Conservation (phyloP, 1,284 basidiomycete genomes). For the Leccinum pallidistipes region DNA sequence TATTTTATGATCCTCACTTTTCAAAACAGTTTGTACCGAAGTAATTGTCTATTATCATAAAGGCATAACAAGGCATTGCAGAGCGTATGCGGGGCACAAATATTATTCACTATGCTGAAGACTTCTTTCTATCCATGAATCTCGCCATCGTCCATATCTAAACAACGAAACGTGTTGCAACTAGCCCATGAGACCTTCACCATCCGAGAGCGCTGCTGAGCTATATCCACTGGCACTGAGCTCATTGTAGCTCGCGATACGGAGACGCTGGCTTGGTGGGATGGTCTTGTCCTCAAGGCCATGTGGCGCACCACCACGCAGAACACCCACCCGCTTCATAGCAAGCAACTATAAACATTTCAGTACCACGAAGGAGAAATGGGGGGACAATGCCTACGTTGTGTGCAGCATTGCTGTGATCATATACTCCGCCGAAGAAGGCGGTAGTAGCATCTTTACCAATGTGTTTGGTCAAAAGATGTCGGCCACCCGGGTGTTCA, state of each 20-base stretch:
- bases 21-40: not conserved
- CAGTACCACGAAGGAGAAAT: slow-evolving; percentile 8
- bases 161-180: not conserved
- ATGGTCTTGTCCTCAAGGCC: slow-evolving; percentile 61
- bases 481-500: slow-evolving; percentile 81
- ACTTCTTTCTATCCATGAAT: slow-evolving; percentile 4
- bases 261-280: slow-evolving; percentile 69
- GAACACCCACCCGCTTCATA: slow-evolving; percentile 89
- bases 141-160: not conserved
- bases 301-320: slow-evolving; percentile 72
- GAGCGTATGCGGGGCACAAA: not conserved
- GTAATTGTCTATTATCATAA: slow-evolving; percentile 13
- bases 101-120: slow-evolving; percentile 4
- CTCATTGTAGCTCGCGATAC: slow-evolving; percentile 65
- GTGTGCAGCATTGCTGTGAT: slow-evolving; percentile 91
- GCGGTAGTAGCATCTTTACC: slow-evolving; percentile 88
- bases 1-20: not conserved
- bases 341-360: slow-evolving; percentile 56
- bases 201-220: slow-evolving; percentile 35
- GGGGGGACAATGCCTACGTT: slow-evolving; percentile 50
- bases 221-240: slow-evolving; percentile 42
- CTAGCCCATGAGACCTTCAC: slow-evolving; percentile 35
- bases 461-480: slow-evolving; percentile 69
- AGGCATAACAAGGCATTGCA: slow-evolving; percentile 14
- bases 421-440: slow-evolving; percentile 93